Evolutionary conservation across 495 filamentous ascomycete species (phyloP), one percentile per base, ranked within the genome.

Genomic region (Trichoderma parareesei): DNA sequence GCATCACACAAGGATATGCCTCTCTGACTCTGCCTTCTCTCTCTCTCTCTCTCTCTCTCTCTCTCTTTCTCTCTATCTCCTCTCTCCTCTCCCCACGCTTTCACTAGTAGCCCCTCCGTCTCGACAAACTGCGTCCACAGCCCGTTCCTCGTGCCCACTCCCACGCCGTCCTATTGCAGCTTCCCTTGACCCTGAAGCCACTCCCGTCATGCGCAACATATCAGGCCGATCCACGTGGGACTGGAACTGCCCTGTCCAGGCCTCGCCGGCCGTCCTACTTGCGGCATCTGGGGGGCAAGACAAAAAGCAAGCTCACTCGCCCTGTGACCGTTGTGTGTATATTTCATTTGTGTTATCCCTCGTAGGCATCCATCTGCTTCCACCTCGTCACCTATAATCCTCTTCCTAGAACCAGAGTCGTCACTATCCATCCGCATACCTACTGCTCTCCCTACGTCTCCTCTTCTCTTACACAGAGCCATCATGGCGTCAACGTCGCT

Each of bases 401-500:
- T 10, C 27, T 16, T 3, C 53, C 33, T 57, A 20, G 37, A 33
- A 20, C 0, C 11, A 57, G 53, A 37, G 53, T 27, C 53, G 27
- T 57, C 18, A 10, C n/a, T 27, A 27, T 2, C 27, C 2, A 27
- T 27, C 2, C 27, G 2, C 27, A 0, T 27, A 0, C 27, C 27
- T 27, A 27, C 2, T 27, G 27, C 27, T 27, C 27, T 27, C 27
- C 27, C 27, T 27, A 27, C 27, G 27, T 27, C 27, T 8, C 53
- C 20, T 57, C 53, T 48, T 14, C 16, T 16, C 13, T 57, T 38
- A 33, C 8, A 9, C 13, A 46, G 13, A 62, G 48, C 62, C 37
- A 48, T 41, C 57, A 55, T 69, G 65, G 16, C 63, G 20, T 16
- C 44, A 20, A 14, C 38, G n/a, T 44, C 61, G 61, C 42, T 38